phyloP scores from a whole-genome alignment of 768 basidiomycete genomes.

The Asterophora lycoperdoides region DNA sequence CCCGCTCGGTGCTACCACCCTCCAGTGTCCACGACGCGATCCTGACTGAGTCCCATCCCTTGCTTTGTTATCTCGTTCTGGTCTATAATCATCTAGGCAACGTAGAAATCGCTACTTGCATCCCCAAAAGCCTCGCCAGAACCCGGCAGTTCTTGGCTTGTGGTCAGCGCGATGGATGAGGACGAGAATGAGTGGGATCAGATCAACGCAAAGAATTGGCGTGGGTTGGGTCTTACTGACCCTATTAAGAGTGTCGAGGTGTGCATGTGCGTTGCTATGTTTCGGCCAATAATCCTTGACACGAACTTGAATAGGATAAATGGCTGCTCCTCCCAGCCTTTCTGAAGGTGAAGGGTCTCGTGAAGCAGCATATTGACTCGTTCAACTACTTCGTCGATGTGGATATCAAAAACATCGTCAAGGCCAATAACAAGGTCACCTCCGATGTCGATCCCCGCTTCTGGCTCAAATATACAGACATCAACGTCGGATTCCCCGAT shows the following conservation, averaged over 20 bases:
- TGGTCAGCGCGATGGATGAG: slow-evolving; percentile 19
- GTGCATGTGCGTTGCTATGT: slow-evolving; percentile 23
- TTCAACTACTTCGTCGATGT: slow-evolving; percentile 99
- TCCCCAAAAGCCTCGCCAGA: too few species aligned
- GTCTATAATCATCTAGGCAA: too few species aligned
- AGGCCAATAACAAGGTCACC: slow-evolving; percentile 88
- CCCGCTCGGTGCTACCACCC: too few species aligned
- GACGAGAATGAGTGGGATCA: slow-evolving; percentile 52
- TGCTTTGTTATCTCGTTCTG: too few species aligned
- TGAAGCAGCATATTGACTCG: slow-evolving; percentile 98
- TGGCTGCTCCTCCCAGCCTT: slow-evolving; percentile 97
- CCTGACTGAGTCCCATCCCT: too few species aligned
- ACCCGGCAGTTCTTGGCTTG: not conserved
- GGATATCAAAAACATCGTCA: slow-evolving; percentile 95
- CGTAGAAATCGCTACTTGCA: too few species aligned
- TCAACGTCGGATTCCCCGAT: slow-evolving; percentile 88
- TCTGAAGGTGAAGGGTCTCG: slow-evolving; percentile 94
- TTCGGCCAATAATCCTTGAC: slow-evolving; percentile 1
- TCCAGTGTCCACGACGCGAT: not conserved
- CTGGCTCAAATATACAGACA: slow-evolving; percentile 95
- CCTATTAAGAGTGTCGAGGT: slow-evolving; percentile 91
- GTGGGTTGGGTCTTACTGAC: slow-evolving; percentile 78
- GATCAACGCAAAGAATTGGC: slow-evolving; percentile 55
- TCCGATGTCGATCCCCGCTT: slow-evolving; percentile 97
- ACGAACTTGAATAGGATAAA: slow-evolving; percentile 69